phyloP scores from a whole-genome alignment of 2,329 filamentous ascomycete species.

The Fusarium fujikuroi region DNA sequence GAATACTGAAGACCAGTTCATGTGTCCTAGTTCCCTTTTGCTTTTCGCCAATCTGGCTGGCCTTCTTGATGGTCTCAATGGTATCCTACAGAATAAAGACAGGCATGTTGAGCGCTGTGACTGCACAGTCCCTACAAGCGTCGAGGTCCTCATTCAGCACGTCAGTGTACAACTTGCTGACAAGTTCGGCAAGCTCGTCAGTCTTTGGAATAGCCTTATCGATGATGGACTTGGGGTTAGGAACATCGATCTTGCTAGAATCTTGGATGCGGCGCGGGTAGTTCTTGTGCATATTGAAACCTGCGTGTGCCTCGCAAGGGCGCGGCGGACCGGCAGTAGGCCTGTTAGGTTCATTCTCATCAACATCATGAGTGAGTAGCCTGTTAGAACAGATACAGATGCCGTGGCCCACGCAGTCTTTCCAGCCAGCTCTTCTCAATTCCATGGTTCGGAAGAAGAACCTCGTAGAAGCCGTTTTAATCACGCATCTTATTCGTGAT shows the following conservation, averaged over 20 bases:
- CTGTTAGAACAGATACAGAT: not conserved
- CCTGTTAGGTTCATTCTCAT: not conserved
- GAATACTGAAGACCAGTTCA: constrained; percentile 44
- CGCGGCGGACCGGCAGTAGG: not conserved
- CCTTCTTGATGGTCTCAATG: constrained; percentile 35
- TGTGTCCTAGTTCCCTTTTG: constrained; percentile 36
- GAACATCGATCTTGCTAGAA: not conserved
- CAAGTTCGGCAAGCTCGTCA: not conserved
- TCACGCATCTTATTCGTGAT: not conserved
- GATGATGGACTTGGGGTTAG: not conserved
- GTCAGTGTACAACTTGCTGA: not conserved
- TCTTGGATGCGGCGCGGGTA: not conserved
- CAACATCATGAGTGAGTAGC: not conserved
- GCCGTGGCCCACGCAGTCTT: not conserved
- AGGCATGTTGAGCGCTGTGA: constrained; percentile 5
- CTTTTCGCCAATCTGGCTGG: constrained; percentile 42
- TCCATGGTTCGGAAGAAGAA: not conserved
- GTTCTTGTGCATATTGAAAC: not conserved
- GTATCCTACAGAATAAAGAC: constrained; percentile 40
- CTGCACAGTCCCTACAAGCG: not conserved
- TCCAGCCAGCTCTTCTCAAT: not conserved
- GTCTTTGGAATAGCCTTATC: accelerated
- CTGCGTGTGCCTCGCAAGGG: not conserved
- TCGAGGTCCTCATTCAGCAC: not conserved
- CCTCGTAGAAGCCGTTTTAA: not conserved